A percentile compares a stretch with the other conserved stretches of the same genome.
Conservation (phyloP, 495 filamentous ascomycete genomes). For the Rhypophila decipiens region DNA sequence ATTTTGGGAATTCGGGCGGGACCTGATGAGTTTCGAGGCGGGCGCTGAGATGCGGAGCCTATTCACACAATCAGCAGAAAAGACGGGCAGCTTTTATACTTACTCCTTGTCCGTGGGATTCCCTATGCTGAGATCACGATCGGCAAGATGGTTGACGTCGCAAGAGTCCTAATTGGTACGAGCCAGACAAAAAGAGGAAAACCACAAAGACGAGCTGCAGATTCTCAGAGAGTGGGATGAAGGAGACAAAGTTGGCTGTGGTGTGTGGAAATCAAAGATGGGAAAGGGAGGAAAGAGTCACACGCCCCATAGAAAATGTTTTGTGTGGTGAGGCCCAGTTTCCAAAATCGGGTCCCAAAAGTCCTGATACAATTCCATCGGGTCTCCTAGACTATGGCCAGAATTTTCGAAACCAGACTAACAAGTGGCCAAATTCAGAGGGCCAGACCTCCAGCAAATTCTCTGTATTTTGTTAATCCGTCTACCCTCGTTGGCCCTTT, state of each 20-base stretch:
- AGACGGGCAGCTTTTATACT: conserved; percentile 19
- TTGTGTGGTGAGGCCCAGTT: conserved; percentile 17
- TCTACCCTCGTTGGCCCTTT: conserved; percentile 9
- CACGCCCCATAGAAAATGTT: conserved; percentile 21
- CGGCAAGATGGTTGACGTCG: background rate
- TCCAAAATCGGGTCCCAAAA: conserved; percentile 22
- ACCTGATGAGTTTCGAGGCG: conserved; percentile 8
- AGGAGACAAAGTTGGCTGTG: conserved; percentile 2
- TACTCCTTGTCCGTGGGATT: conserved; percentile 3
- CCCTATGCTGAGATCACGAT: background rate
- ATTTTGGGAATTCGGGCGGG: conserved; percentile 3
- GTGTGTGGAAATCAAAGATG: conserved; percentile 16
- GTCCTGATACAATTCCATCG: conserved; percentile 18
- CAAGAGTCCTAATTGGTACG: background rate
- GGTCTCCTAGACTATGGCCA: conserved; percentile 6
- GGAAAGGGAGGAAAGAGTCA: conserved; percentile 21
- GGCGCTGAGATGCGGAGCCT: conserved; percentile 21
- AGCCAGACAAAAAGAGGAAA: background rate
- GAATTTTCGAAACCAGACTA: conserved; percentile 16
- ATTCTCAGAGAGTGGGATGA: conserved; percentile 17
- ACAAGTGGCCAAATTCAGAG: conserved; percentile 7
- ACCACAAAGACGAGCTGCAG: conserved; percentile 9
- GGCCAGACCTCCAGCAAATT: conserved; percentile 6
- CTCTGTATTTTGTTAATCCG: conserved; percentile 7
- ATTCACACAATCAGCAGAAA: conserved; percentile 13